Evolutionary conservation across 2,329 filamentous ascomycete genomes (phyloP).

Genomic region (Cryphonectria nitschkei): DNA sequence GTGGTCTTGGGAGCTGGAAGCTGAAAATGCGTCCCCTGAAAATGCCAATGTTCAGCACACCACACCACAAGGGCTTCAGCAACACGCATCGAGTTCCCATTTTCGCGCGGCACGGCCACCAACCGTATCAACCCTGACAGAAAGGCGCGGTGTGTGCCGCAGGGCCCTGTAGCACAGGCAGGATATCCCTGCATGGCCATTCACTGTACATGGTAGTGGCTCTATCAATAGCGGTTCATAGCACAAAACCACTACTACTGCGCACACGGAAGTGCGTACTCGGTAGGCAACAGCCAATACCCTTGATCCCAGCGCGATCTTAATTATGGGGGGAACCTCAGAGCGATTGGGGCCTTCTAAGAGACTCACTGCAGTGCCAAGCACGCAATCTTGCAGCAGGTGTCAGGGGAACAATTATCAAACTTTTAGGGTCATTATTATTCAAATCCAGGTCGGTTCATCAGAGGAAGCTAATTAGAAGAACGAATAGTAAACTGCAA

Average conservation of each 20-base stretch:
- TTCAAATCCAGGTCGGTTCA: background rate
- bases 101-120: background rate
- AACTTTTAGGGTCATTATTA: background rate
- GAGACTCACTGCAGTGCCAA: background rate
- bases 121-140: background rate
- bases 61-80: background rate
- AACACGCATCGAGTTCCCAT: background rate
- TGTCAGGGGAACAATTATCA: background rate
- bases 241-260: no score
- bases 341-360: background rate
- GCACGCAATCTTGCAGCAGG: background rate
- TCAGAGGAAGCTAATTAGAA: background rate
- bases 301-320: background rate
- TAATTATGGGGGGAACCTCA: background rate
- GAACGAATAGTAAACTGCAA: background rate
- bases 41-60: background rate
- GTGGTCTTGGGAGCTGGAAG: background rate
- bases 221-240: background rate
- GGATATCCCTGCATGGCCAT: background rate
- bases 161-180: background rate
- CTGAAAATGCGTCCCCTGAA: background rate
- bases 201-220: background rate
- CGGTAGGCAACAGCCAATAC: background rate
- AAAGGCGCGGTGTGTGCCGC: background rate
- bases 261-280: no score